A percentile compares a stretch with the other conserved stretches of the same genome.
These are phyloP conservation scores for Collariella sp. DNA, from an alignment of 495 filamentous ascomycete species.

Conservation along the genomic window DNA sequence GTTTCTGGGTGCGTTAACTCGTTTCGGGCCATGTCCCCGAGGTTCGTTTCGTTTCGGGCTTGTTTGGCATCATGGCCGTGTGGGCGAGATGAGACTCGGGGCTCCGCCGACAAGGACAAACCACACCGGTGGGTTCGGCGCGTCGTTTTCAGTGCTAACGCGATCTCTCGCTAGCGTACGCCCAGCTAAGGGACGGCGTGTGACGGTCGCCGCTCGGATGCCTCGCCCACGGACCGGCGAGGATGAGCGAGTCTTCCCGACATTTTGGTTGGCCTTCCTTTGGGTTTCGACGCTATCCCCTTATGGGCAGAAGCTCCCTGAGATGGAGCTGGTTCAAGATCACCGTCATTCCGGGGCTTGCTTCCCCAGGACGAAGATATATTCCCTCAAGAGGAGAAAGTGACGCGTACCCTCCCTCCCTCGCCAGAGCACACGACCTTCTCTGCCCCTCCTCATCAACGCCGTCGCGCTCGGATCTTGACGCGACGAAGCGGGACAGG, in stretches of 20 bases:
- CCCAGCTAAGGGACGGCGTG: not conserved
- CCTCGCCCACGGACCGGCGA: not conserved
- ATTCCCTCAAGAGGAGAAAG: not conserved
- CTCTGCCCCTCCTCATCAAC: not conserved
- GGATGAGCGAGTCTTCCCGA: not conserved
- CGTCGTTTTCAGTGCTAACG: not conserved
- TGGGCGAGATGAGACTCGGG: not conserved
- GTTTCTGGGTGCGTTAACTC: too few relatives aligned
- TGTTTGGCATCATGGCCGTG: not conserved
- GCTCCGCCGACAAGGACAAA: not conserved
- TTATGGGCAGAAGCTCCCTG: too few relatives aligned
- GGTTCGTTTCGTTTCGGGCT: not conserved
- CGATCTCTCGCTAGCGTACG: not conserved
- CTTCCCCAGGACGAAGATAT: not conserved
- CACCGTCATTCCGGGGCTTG: too few relatives aligned
- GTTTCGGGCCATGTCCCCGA: not conserved
- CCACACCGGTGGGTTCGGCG: conserved; percentile 8
- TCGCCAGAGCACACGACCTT: not conserved
- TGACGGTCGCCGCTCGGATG: not conserved
- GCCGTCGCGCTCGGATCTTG: not conserved
- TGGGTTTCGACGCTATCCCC: too few relatives aligned
- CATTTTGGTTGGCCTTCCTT: too few relatives aligned
- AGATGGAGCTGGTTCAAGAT: too few relatives aligned
- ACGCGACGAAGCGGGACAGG: not conserved
- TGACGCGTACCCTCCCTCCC: too few relatives aligned